Evolutionary conservation across 306 rosid species (phyloP), one percentile per base, ranked within the genome.

Genomic region (Cucumis hystrix): DNA sequence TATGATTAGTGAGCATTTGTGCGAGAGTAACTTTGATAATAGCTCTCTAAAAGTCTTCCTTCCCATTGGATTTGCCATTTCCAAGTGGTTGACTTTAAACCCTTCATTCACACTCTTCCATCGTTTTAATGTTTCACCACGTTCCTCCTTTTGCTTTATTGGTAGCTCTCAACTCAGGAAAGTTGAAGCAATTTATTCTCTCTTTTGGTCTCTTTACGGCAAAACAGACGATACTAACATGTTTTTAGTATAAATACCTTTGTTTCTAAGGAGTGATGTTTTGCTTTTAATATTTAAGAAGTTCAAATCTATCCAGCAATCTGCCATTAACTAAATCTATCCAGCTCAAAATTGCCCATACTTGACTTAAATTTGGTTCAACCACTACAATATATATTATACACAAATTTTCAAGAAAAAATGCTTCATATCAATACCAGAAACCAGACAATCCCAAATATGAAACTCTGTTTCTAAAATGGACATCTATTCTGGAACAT

Each of bases 381-480:
- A 65, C 47, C 74, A 68, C 10, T 68, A 17, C 35, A 20, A n/a
- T 2, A 68, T 41, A 20, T 68, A 68, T 47, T 28, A 47, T 43
- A 68, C 55, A 20, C 37, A 68, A 12, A 41, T 43, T 7, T 23
- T 20, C 37, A 69, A 69, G 30, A 28, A 63, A 62, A 69, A 70
- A 72, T 28, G 43, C 25, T 51, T 71, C 45, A 72, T 25, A 51
- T 51, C 33, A 72, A 72, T 49, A 72, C 25, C 60, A 72, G 77
- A 72, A 72, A 52, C 77, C 61, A 72, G 43, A 51, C 49, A 15
- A 70, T 70, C 77, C 57, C 60, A 28, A 71, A 16, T 45, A 45
- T 43, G 58, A 70, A 70, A 70, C 57, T 47, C 75, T 65, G 57
- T 67, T 67, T 70, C 75, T 70, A 58, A 43, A 69, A 70, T 21